Evolutionary conservation across 2,329 filamentous ascomycete species (phyloP).

Genomic region (Lasiodiplodia sp.): DNA sequence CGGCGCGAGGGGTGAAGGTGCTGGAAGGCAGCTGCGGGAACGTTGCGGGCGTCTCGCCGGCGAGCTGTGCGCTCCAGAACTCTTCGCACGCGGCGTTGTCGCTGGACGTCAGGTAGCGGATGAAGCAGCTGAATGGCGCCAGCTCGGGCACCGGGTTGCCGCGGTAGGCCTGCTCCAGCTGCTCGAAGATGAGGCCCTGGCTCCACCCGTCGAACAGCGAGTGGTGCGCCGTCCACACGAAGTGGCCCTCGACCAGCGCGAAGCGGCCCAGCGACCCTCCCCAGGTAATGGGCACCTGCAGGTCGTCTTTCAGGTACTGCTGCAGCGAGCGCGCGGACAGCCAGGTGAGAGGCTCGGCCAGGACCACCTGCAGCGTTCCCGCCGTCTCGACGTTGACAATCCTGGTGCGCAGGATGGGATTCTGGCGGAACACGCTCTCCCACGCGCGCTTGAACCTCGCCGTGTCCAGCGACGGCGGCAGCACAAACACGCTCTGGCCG

Average conservation of each 20-base stretch:
- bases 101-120: neutral
- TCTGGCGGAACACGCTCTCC: conserved; percentile 52
- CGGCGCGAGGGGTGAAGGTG: neutral
- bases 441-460: conserved; percentile 54
- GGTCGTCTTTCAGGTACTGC: conserved; percentile 43
- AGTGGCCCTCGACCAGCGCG: conserved; percentile 39
- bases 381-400: conserved; percentile 43
- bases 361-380: conserved; percentile 42
- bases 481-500: conserved; percentile 38
- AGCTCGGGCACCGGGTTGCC: conserved; percentile 1
- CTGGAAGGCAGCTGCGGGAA: conserved; percentile 6
- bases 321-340: neutral
- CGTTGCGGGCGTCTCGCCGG: neutral
- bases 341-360: conserved; percentile 36
- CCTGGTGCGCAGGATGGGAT: conserved; percentile 58
- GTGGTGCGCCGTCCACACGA: conserved; percentile 42
- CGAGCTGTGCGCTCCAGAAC: conserved; percentile 12
- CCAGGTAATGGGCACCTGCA: conserved; percentile 47
- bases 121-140: conserved; percentile 5
- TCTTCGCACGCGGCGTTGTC: conserved; percentile 6
- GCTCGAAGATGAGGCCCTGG: conserved; percentile 5
- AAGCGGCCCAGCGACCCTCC: conserved; percentile 49
- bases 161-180: conserved; percentile 7
- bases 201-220: conserved; percentile 47
- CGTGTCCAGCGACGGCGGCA: conserved; percentile 38